Evolutionary conservation across 768 basidiomycete genomes (phyloP), one percentile per base, ranked within the genome.

Genomic region (Rhodotorula kratochvilovae): DNA sequence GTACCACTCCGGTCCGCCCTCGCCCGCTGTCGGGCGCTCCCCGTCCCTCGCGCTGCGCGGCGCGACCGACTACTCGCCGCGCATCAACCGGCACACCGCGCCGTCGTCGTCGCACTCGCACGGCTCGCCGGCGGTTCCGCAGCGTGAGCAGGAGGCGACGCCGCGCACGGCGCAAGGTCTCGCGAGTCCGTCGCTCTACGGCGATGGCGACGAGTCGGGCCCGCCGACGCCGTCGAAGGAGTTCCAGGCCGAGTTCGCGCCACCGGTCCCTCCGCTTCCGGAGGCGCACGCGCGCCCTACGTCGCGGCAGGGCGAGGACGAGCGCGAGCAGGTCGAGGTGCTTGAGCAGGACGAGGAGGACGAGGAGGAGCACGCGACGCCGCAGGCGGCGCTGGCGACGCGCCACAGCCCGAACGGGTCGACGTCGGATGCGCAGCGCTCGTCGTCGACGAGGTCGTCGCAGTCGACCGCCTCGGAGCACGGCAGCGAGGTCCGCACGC

Each of bases 171-270:
- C 45, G 5, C 45, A 11, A 16, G 45, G 21, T 21, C 36, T n/a
- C 3, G 33, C 51, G 42, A 62, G 16, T 4, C 60, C 19, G 8
- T 46, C 54, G 27, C 46, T 51, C 6, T 39, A 46, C 53, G 46
- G 50, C 23, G 56, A 51, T 31, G 27, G 21, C 63, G 59, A 68
- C 31, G 45, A 56, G 12, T 17, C 29, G 29, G 61, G 21, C 11
- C 67, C 61, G 54, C 54, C 67, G 13, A 56, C 46, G 25, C 64
- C 71, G 19, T 31, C 12, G 25, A 67, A 59, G 66, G 57, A 59
- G 59, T 12, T 17, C 21, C 12, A 5, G 23, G 48, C 48, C 4
- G 43, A 60, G 17, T 59, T 59, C 59, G 17, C 23, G 4, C 4
- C 13, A 0, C 16, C 23, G 21, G 25, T 33, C 35, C 19, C 50